Base-by-base conservation (phyloP, 768 basidiomycete species). In the Phlebiopsis flavidoalba region DNA sequence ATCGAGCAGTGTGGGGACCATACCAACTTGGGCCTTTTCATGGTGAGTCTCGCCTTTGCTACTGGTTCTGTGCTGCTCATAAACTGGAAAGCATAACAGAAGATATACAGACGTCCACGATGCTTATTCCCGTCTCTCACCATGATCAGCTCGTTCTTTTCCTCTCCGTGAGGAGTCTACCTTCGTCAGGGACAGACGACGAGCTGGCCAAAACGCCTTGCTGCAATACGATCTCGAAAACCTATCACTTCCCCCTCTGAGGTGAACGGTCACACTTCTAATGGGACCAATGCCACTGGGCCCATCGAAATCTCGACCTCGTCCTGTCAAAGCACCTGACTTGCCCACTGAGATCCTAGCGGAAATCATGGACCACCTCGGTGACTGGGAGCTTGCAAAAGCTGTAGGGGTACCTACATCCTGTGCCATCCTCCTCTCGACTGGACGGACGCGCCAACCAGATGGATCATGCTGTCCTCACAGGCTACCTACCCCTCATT, bases 371-470 rank as follows among this genome's bases (percentile, higher is more conserved):
- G 88, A 93, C 60, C 83, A 88, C 64, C 71, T 91, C 8, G 89
- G 87, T 14, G 87, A 92, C 70, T 95, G 92, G 91, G 89, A 93
- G 66, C 84, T 95, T 8, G 78, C 87, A 12, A 87, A 84, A 61
- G 87, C 93, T 14, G 83, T 94, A 37, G 84, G 86, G 19, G 76
- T 93, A 1, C 88, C 86, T 11, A 90, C 90, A 5, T 83, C 83
- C 8, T 71, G n/a, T 94, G 0, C 72, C 82, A 5, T n/a, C 79
- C 77, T 26, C 91, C 91, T 10, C 72, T 76, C 5, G 85, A 87
- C 22, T 95, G 93, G 93, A 75, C 75, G 52, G 81, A 82, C 46
- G 89, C 93, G 89, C 93, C 7, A 83, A 86, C 19, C 67, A 73
- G 26, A 85, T 83, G 6, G 93, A 95, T 73, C 74, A 81, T 53